Conservation (phyloP, 352 stramenopile species). For the Globisporangium canariense region DNA sequence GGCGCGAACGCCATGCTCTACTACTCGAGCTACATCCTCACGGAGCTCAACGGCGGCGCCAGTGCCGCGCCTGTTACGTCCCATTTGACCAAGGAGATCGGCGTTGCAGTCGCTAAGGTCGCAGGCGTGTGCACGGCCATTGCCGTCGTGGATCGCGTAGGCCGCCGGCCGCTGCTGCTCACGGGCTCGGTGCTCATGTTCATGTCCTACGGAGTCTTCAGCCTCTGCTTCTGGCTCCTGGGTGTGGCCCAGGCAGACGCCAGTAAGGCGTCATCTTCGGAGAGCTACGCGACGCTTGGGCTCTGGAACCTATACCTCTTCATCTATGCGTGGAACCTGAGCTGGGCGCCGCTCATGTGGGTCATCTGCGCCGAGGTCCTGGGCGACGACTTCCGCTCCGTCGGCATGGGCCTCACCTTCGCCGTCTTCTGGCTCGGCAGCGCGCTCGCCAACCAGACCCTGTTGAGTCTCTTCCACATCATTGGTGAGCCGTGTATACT, state of each 20-base stretch:
- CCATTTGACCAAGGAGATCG: conserved; percentile 49
- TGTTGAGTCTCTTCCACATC: conserved; percentile 51
- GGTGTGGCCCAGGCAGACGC: not conserved
- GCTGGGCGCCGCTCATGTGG: conserved; percentile 75
- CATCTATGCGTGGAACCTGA: conserved; percentile 76
- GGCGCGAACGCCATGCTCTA: conserved; percentile 79
- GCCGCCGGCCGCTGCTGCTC: conserved; percentile 54
- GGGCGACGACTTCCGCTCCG: conserved; percentile 62
- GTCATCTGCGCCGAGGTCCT: conserved; percentile 68
- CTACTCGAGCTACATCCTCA: conserved; percentile 75
- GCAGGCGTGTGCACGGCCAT: conserved; percentile 57
- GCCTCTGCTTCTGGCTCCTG: conserved; percentile 45
- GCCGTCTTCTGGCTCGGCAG: conserved; percentile 68
- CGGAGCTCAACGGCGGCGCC: conserved; percentile 27
- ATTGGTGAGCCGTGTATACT: conserved; percentile 29
- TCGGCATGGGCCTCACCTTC: conserved; percentile 74
- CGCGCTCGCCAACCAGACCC: conserved; percentile 63
- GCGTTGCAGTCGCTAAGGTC: conserved; percentile 62
- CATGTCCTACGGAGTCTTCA: conserved; percentile 44
- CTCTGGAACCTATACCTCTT: conserved; percentile 68
- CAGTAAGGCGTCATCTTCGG: conserved; percentile 11
- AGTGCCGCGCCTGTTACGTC: conserved; percentile 6
- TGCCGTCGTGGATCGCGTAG: conserved; percentile 49
- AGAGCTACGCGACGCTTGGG: conserved; percentile 33
- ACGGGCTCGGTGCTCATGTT: conserved; percentile 58